Evolutionary conservation across 1,284 basidiomycete genomes (phyloP), one percentile per base, ranked within the genome.

Genomic region (Apiotrichum gamsii): DNA sequence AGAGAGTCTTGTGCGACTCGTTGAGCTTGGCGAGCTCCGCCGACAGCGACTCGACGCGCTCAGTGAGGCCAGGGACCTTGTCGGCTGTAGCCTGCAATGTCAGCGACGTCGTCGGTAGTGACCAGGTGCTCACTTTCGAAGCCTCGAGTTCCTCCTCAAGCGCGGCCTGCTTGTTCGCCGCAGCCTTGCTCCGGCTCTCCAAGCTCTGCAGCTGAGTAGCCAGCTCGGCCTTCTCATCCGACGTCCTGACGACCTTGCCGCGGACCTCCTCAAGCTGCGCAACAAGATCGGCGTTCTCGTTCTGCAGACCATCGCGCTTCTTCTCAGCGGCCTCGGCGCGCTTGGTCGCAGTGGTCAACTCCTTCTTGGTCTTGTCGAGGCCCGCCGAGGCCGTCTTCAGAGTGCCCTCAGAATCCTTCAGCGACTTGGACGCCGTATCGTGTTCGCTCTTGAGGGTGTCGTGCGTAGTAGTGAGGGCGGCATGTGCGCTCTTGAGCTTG

Each of bases 191-290:
- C 47, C 62, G 61, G 18, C 44, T 51, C 42, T 64, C 60, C 52
- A 57, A 57, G 30, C 53, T 60, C 35, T 67, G 60, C 4, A 66
- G 47, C 29, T 49, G 48, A 20, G 10, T 41, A 4, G 54, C 60
- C 39, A 70, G 47, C n/a, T 58, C 61, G 23, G 63, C 66, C 43
- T 70, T 68, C 48, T 72, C 69, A 51, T 70, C 64, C 61, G 69
- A 68, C 10, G 69, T 52, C 36, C 61, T 51, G 20, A 67, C 60
- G 16, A 72, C 65, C 39, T 65, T 65, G 30, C 56, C 62, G 43
- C 70, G 50, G 11, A 72, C 62, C 53, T 73, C 72, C 42, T 69
- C 69, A 23, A 73, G 58, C 56, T 72, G 71, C 18, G 52, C 55
- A 16, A 74, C 56, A n/a, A 74, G 54, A 14, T 64, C 64, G 37